Conservation (phyloP, 192 early-diverging fungal species). For the Piromyces finnis region DNA sequence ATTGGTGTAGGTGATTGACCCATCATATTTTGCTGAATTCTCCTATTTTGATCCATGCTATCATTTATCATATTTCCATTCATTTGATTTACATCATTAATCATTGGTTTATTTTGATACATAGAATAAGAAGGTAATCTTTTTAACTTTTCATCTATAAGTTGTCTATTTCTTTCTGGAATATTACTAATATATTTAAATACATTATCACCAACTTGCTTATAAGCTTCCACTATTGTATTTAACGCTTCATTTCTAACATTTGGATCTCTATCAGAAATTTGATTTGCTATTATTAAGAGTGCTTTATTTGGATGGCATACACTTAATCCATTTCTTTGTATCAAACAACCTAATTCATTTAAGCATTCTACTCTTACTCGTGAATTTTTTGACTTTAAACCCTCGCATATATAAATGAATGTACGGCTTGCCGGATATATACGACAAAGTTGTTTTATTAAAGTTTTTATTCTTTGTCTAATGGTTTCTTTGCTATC, state of each 20-base stretch:
- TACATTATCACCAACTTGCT: conserved; percentile 51
- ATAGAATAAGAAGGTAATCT: conserved; percentile 10
- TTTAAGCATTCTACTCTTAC: conserved; percentile 67
- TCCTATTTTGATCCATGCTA: not conserved
- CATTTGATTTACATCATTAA: not conserved
- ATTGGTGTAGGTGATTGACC: not conserved
- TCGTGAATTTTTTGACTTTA: conserved; percentile 61
- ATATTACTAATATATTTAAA: conserved; percentile 53
- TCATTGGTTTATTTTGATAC: not conserved
- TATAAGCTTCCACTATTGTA: conserved; percentile 53
- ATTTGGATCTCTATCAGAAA: conserved; percentile 62
- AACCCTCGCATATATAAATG: conserved; percentile 44
- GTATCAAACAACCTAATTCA: conserved; percentile 50
- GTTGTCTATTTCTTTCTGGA: conserved; percentile 60
- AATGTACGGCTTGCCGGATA: conserved; percentile 70
- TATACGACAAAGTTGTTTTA: conserved; percentile 47
- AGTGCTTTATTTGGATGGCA: conserved; percentile 49
- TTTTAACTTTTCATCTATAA: conserved; percentile 66
- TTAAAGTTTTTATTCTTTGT: conserved; percentile 44
- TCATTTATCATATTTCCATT: not conserved
- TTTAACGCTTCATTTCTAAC: conserved; percentile 63
- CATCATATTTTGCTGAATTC: not conserved
- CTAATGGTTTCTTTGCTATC: conserved; percentile 73
- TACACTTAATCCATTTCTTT: conserved; percentile 43
- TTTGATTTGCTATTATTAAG: conserved; percentile 49